phyloP scores from a whole-genome alignment of 495 filamentous ascomycete genomes.

The Xylaria curta region DNA sequence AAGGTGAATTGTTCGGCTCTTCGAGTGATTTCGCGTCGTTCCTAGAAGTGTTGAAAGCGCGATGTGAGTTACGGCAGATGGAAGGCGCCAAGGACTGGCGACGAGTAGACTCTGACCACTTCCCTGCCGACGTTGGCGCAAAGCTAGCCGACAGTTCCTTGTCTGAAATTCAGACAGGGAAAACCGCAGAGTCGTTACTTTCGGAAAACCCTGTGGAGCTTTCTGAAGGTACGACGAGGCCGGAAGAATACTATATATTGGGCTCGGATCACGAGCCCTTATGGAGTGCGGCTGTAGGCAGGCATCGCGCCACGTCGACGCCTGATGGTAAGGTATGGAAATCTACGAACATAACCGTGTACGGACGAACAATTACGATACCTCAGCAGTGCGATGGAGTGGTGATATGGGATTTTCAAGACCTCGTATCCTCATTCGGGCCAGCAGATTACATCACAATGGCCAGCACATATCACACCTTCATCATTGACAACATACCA shows the following conservation, averaged over 20 bases:
- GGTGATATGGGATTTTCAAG: slow-evolving; percentile 62
- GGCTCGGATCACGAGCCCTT: slow-evolving; percentile 26
- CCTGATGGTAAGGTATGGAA: slow-evolving; percentile 48
- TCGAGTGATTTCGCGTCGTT: slow-evolving; percentile 71
- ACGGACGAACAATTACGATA: slow-evolving; percentile 63
- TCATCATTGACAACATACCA: slow-evolving; percentile 68
- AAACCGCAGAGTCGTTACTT: not conserved
- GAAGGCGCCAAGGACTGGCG: slow-evolving; percentile 71
- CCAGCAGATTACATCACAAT: slow-evolving; percentile 77
- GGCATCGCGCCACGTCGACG: slow-evolving; percentile 21
- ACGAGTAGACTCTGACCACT: slow-evolving; percentile 50
- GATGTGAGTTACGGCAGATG: slow-evolving; percentile 77
- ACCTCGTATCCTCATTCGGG: slow-evolving; percentile 66
- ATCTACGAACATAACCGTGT: slow-evolving; percentile 58
- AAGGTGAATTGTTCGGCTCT: slow-evolving; percentile 53
- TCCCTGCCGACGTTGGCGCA: not conserved
- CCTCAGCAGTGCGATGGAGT: slow-evolving; percentile 55
- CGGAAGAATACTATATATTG: slow-evolving; percentile 15
- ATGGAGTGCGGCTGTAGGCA: slow-evolving; percentile 25
- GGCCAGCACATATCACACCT: slow-evolving; percentile 71
- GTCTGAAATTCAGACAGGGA: not conserved
- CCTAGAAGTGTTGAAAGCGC: slow-evolving; percentile 68
- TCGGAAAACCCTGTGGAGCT: slow-evolving; percentile 26
- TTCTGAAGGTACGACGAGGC: not conserved
- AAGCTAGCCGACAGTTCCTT: not conserved